Evolutionary conservation across 345 rosid species (phyloP).

Genomic region (Eucalyptus camaldulensis): DNA sequence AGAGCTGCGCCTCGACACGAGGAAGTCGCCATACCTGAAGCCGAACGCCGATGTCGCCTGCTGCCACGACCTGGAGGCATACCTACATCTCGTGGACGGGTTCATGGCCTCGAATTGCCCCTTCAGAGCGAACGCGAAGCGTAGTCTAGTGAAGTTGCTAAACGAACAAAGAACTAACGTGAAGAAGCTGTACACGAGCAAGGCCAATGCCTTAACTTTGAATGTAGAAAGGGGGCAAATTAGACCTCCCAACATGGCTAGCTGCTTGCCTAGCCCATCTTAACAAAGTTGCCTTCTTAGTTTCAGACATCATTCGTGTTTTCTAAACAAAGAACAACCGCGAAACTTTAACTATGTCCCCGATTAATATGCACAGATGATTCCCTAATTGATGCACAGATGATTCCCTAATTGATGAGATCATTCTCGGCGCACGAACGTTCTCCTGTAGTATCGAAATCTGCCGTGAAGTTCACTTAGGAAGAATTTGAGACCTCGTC

Average conservation of each 20-base stretch:
- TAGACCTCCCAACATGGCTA: slow-evolving; percentile 1
- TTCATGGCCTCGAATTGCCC: slow-evolving; percentile 66
- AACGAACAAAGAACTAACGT: slow-evolving; percentile 74
- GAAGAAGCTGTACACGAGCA: slow-evolving; percentile 68
- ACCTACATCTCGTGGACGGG: slow-evolving; percentile 80
- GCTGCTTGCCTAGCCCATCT: slow-evolving; percentile 60
- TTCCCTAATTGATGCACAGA: background rate
- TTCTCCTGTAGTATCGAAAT: background rate
- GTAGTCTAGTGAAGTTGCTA: slow-evolving; percentile 63
- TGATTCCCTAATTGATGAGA: background rate
- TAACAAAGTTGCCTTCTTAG: background rate
- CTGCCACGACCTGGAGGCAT: slow-evolving; percentile 82
- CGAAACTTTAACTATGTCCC: background rate
- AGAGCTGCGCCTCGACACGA: slow-evolving; percentile 46
- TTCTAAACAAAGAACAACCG: background rate
- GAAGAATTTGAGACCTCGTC: background rate
- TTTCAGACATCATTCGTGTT: background rate
- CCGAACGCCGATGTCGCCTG: slow-evolving; percentile 61
- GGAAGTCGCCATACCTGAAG: slow-evolving; percentile 63
- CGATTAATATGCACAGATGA: background rate
- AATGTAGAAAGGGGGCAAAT: slow-evolving; percentile 23
- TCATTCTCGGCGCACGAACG: background rate
- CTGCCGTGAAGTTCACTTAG: background rate
- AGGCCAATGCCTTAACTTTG: slow-evolving; percentile 41
- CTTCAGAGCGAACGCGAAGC: slow-evolving; percentile 79